phyloP scores from a whole-genome alignment of 2,329 filamentous ascomycete genomes.

The Paracamarosporium sp. region DNA sequence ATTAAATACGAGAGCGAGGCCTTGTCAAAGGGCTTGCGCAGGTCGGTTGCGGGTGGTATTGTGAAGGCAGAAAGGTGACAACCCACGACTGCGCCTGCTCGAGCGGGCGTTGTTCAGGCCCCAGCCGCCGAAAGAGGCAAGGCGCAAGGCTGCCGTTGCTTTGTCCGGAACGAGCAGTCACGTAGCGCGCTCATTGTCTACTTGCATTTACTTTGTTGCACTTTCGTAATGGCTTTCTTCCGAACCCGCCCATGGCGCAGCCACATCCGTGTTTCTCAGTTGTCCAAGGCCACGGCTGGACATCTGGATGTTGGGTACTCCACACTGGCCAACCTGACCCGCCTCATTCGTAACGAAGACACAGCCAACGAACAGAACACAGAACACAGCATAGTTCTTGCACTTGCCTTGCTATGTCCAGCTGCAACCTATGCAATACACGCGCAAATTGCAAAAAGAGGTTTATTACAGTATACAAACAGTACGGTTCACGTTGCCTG shows the following conservation, averaged over 20 bases:
- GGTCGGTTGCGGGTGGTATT: neutral
- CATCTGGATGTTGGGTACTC: neutral
- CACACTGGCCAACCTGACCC: neutral
- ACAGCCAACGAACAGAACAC: neutral
- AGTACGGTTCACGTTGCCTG: too few relatives aligned
- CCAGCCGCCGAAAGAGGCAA: constrained; percentile 15
- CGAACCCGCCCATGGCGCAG: too few relatives aligned
- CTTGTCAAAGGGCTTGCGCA: neutral
- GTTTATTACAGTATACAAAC: too few relatives aligned
- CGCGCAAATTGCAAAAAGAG: too few relatives aligned
- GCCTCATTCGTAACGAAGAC: neutral
- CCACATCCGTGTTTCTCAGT: too few relatives aligned
- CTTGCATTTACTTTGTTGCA: too few relatives aligned
- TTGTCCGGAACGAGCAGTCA: neutral
- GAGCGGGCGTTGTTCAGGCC: constrained; percentile 27
- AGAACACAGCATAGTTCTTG: neutral
- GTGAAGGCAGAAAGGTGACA: constrained; percentile 9
- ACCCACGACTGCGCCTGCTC: constrained; percentile 9
- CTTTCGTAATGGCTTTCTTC: too few relatives aligned
- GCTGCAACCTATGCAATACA: too few relatives aligned
- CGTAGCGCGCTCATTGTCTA: neutral
- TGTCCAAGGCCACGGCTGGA: neutral
- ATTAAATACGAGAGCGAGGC: constrained; percentile 1
- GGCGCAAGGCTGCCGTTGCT: constrained; percentile 32
- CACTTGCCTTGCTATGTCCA: too few relatives aligned